A percentile compares a stretch with the other conserved stretches of the same genome.
Evolutionary conservation across 2,329 filamentous ascomycete species (phyloP).

Genomic region (Claviceps paspali): DNA sequence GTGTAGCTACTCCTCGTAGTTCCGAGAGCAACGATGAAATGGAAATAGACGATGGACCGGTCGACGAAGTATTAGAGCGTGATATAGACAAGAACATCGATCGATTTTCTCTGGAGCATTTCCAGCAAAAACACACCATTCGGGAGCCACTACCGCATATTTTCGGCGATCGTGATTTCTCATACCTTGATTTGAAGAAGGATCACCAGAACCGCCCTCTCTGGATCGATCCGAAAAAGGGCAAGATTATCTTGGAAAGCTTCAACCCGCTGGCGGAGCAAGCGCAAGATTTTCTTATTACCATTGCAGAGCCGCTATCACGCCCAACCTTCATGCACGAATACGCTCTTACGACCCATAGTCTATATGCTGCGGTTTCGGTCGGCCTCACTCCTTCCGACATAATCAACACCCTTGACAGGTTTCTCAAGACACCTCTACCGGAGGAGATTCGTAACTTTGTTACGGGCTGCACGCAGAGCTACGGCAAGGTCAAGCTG

Average conservation of each 20-base stretch:
- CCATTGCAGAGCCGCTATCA: conserved; percentile 84
- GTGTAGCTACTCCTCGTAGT: conserved; percentile 43
- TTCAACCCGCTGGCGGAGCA: conserved; percentile 78
- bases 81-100: conserved; percentile 43
- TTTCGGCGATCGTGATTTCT: conserved; percentile 53
- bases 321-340: conserved; percentile 86
- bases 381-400: conserved; percentile 82
- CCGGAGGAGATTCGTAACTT: conserved; percentile 69
- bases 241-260: conserved; percentile 82
- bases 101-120: conserved; percentile 39
- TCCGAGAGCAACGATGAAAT: conserved; percentile 37
- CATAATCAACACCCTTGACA: conserved; percentile 77
- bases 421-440: conserved; percentile 76
- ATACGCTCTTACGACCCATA: conserved; percentile 82
- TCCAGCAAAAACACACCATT: conserved; percentile 29
- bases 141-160: conserved; percentile 31
- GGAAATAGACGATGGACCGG: conserved; percentile 32
- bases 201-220: conserved; percentile 83
- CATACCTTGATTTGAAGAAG: conserved; percentile 65
- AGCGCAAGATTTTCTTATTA: conserved; percentile 88
- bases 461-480: conserved; percentile 66
- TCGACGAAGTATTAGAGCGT: conserved; percentile 36
- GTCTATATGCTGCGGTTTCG: conserved; percentile 86
- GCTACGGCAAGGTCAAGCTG: conserved; percentile 89
- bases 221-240: conserved; percentile 82